Conservation (phyloP, 1,139 yeast species). For the Schwanniomyces etchellsii region DNA sequence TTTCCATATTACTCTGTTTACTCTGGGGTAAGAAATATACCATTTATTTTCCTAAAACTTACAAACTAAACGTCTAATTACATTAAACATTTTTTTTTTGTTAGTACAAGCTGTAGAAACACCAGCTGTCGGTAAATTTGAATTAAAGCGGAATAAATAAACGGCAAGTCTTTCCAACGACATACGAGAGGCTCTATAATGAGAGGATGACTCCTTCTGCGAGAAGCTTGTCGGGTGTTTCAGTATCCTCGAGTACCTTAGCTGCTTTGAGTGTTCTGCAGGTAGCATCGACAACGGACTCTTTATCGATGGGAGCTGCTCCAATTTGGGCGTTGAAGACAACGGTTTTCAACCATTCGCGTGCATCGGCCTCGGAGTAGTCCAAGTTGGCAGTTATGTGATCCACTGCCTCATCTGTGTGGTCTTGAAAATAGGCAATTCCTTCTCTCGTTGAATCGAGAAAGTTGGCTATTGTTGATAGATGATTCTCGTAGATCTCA, state of each 20-base stretch:
- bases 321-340: slow-evolving; percentile 49
- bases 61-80: too few relatives aligned
- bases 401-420: slow-evolving; percentile 61
- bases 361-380: slow-evolving; percentile 72
- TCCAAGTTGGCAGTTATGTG: slow-evolving; percentile 66
- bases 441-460: slow-evolving; percentile 59
- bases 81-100: too few relatives aligned
- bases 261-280: slow-evolving; percentile 55
- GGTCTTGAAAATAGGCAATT: slow-evolving; percentile 51
- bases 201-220: slow-evolving; percentile 24
- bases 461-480: slow-evolving; percentile 33
- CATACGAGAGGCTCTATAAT: too few relatives aligned
- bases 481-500: slow-evolving; percentile 22
- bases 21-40: too few relatives aligned
- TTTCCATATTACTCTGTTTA: too few relatives aligned
- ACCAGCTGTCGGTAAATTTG: too few relatives aligned
- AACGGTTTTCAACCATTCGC: slow-evolving; percentile 76
- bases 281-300: slow-evolving; percentile 51
- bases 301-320: slow-evolving; percentile 39
- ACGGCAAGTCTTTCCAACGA: too few relatives aligned
- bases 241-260: slow-evolving; percentile 36
- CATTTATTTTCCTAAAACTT: too few relatives aligned
- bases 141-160: too few relatives aligned
- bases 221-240: slow-evolving; percentile 20
- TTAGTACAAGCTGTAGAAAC: too few relatives aligned